A percentile compares a stretch with the other conserved stretches of the same genome.
phyloP scores from a whole-genome alignment of 495 filamentous ascomycete genomes.

The Podospora pseudopauciseta region DNA sequence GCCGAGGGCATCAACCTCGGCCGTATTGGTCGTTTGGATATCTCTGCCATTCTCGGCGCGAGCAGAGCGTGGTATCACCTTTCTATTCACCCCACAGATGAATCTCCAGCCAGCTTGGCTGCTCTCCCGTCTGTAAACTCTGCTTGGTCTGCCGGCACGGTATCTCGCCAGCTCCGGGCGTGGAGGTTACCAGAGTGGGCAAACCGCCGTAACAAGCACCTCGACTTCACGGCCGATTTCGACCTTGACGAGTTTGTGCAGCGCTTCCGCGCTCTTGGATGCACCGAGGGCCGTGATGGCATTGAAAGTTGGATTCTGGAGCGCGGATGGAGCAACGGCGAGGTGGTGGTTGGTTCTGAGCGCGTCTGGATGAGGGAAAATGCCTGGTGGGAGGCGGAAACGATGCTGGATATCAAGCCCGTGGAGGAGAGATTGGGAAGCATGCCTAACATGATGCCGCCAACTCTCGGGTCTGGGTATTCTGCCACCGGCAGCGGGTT shows the following conservation, averaged over 20 bases:
- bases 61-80: constrained; percentile 96
- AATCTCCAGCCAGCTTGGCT: constrained; percentile 66
- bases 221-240: constrained; percentile 98
- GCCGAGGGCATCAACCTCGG: constrained; percentile 71
- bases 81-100: constrained; percentile 85
- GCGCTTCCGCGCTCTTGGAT: constrained; percentile 79
- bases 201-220: constrained; percentile 81
- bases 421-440: constrained; percentile 39
- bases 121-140: constrained; percentile 57
- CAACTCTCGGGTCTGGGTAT: constrained; percentile 60
- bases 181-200: constrained; percentile 97
- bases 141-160: constrained; percentile 84
- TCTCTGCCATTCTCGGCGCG: constrained; percentile 62
- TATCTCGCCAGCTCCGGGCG: constrained; percentile 85
- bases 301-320: constrained; percentile 95
- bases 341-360: constrained; percentile 84
- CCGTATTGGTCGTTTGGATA: constrained; percentile 69
- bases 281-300: constrained; percentile 84
- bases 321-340: constrained; percentile 96
- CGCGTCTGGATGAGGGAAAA: constrained; percentile 93
- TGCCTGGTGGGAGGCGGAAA: constrained; percentile 97
- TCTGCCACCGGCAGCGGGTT: constrained; percentile 63
- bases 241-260: constrained; percentile 86
- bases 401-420: constrained; percentile 89
- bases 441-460: constrained; percentile 49